These are phyloP conservation scores for Skeletonema marinoi DNA, from an alignment of 108 stramenopile genomes.

Conservation along the genomic window DNA sequence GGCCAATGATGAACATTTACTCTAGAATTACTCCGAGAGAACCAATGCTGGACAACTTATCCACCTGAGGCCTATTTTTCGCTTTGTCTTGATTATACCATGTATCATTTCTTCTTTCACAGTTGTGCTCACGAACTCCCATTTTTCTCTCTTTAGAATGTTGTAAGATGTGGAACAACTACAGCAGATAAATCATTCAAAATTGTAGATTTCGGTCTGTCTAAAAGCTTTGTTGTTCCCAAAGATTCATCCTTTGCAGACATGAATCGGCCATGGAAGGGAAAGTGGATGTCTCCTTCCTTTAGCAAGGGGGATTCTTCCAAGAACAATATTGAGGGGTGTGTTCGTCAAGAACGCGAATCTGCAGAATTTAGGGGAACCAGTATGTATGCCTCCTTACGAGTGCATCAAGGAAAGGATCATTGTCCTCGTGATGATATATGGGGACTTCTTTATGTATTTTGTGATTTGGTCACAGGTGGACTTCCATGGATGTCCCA, in stretches of 20 bases:
- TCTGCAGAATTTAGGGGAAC: constrained; percentile 86
- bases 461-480: constrained; percentile 86
- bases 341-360: constrained; percentile 67
- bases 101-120: background rate
- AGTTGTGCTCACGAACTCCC: background rate
- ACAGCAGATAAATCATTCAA: constrained; percentile 39
- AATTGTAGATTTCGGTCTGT: constrained; percentile 87
- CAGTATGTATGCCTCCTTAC: constrained; percentile 80
- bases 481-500: constrained; percentile 89
- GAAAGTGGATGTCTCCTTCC: constrained; percentile 58
- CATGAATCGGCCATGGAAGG: constrained; percentile 58
- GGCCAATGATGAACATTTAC: constrained; percentile 3
- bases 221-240: constrained; percentile 83
- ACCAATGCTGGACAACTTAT: constrained; percentile 17
- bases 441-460: constrained; percentile 87
- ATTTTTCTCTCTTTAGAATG: constrained; percentile 45
- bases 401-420: constrained; percentile 83
- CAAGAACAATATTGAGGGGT: constrained; percentile 23
- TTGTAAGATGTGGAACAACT: constrained; percentile 58
- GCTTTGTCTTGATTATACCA: background rate
- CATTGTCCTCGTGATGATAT: constrained; percentile 83
- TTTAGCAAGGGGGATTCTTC: constrained; percentile 5
- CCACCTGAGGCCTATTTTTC: constrained; percentile 2
- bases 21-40: constrained; percentile 18
- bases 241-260: constrained; percentile 65